Base-by-base conservation (phyloP, 2,329 filamentous ascomycete species). In the Alternaria longipes region DNA sequence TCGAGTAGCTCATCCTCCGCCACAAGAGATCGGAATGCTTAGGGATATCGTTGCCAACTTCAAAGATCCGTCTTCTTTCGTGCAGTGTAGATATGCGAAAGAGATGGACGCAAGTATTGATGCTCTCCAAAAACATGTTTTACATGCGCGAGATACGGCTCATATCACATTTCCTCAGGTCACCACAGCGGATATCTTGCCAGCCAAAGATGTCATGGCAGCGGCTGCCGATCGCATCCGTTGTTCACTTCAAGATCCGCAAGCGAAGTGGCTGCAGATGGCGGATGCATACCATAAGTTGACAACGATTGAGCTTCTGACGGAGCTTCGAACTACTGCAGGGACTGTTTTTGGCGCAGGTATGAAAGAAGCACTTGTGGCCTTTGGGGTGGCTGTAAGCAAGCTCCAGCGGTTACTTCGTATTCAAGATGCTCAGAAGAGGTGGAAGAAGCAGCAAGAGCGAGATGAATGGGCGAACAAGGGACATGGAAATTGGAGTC, bases 401-500 rank as follows among this genome's bases (percentile, higher is more conserved):
- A 69, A 69, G 0, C 58, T 84, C 0, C 86, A 88, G 67, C 79
- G 81, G 0, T 70, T 82, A 1, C 54, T 81, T 5, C 78, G 86
- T 0, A 74, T 88, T 3, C 64, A 71, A 2, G 78, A 82, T 55
- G 79, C 44, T 0, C 67, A 16, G 41, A 68, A 18, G 32, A 71
- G 47, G 60, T 50, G 0, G n/a, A 74, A 26, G 67, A 77, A 24
- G 18, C 57, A 65, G 16, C 67, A 63, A 67, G 66, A 70, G 1
- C 16, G 66, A 1, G 82, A 85, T 4, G 86, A 89, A 60, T 65
- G 74, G 12, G 59, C 56, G 0, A 86, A 85, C 24, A 1, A 36
- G 0, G 87, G 86, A 0, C 88, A 90, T 66, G 70, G 68, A 0
- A 81, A 88, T 30, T 91, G 89, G 89, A 69, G 80, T 3, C 84